Conservation (phyloP, 768 basidiomycete genomes). For the Boletales sp. region DNA sequence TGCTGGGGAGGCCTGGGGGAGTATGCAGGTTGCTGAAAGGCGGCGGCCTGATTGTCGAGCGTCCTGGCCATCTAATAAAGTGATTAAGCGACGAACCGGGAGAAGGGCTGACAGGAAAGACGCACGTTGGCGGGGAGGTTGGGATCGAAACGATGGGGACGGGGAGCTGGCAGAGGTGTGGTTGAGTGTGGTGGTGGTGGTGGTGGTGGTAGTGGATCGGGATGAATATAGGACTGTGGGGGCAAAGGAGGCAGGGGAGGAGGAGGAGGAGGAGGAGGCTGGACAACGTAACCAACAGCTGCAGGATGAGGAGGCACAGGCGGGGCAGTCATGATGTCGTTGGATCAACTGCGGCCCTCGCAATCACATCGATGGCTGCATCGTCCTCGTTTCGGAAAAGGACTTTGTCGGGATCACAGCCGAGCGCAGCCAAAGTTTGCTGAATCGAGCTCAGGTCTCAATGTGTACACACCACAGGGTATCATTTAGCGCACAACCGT, state of each 20-base stretch:
- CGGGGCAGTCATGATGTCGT: slow-evolving; percentile 20
- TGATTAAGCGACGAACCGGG: slow-evolving; percentile 9
- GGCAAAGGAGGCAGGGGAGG: slow-evolving; percentile 43
- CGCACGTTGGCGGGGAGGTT: slow-evolving; percentile 60
- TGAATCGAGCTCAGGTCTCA: no score
- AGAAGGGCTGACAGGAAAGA: slow-evolving; percentile 14
- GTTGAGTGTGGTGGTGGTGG: slow-evolving; percentile 34
- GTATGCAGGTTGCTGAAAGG: slow-evolving; percentile 23
- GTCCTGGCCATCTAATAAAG: slow-evolving; percentile 57
- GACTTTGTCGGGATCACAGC: no score
- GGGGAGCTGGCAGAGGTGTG: slow-evolving; percentile 60
- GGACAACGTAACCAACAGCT: slow-evolving; percentile 7
- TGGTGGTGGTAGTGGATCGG: slow-evolving; percentile 3
- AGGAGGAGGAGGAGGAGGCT: slow-evolving; percentile 39
- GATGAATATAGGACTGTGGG: slow-evolving; percentile 26
- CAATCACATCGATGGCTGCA: no score
- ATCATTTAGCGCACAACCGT: no score
- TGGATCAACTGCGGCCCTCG: no score
- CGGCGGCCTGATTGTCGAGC: slow-evolving; percentile 47
- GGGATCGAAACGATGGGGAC: slow-evolving; percentile 61
- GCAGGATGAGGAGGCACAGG: slow-evolving; percentile 28
- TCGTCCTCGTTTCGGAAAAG: no score
- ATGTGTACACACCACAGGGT: no score
- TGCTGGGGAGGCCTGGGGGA: slow-evolving; percentile 24
- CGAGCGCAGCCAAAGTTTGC: no score